Evolutionary conservation across 140 eudicot genomes (phyloP).

Genomic region (Ambrosia hybrid): DNA sequence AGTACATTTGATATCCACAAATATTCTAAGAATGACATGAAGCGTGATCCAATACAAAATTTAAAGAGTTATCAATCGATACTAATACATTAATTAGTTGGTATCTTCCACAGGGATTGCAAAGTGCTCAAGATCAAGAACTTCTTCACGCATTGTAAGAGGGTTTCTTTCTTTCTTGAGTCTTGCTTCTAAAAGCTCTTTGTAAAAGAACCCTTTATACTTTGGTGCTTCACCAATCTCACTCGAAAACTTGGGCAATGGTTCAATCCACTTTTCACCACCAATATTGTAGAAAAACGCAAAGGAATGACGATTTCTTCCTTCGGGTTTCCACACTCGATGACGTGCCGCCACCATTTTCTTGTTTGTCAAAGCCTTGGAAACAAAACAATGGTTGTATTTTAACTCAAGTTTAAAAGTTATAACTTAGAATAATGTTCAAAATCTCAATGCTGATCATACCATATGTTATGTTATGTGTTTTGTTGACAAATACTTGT

Average conservation of each 20-base stretch:
- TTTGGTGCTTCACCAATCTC: slow-evolving; percentile 35
- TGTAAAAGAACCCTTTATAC: slow-evolving; percentile 35
- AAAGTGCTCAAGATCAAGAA: slow-evolving; percentile 26
- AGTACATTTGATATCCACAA: neutral
- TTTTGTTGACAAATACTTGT: neutral
- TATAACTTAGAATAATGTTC: too few species aligned
- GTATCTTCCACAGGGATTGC: slow-evolving; percentile 10
- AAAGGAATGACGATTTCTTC: slow-evolving; percentile 26
- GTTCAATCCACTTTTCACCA: slow-evolving; percentile 35
- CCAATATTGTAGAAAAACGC: slow-evolving; percentile 29
- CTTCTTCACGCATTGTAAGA: slow-evolving; percentile 22
- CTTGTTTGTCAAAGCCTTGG: slow-evolving; percentile 26
- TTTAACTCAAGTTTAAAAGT: too few species aligned
- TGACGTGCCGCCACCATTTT: slow-evolving; percentile 25
- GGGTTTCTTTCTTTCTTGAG: slow-evolving; percentile 22
- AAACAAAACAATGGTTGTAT: neutral
- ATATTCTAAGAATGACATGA: neutral
- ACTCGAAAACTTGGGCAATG: slow-evolving; percentile 18
- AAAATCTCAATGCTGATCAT: too few species aligned
- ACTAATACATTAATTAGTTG: neutral
- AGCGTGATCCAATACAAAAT: neutral
- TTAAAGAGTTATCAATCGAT: neutral
- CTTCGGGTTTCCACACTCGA: slow-evolving; percentile 27
- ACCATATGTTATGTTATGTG: neutral
- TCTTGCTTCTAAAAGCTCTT: slow-evolving; percentile 27